A percentile compares a stretch with the other conserved stretches of the same genome.
Evolutionary conservation across 179 eudicot genomes (phyloP).

Genomic region (Beta corolliflora): DNA sequence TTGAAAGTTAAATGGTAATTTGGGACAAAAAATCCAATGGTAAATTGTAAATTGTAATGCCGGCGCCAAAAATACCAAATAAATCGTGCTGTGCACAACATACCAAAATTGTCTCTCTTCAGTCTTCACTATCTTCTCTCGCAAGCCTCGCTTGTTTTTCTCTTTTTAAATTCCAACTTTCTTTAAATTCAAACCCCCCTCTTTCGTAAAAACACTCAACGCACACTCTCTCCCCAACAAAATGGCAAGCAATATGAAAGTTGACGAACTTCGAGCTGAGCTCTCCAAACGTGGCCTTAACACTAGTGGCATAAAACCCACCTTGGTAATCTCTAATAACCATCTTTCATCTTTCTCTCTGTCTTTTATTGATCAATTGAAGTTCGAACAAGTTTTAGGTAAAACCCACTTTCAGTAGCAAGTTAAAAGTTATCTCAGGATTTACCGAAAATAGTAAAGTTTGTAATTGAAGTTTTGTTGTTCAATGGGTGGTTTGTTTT

Average conservation of each 20-base stretch:
- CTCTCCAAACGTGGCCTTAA: conserved; percentile 72
- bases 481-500: neutral
- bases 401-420: too few relatives aligned
- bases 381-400: too few relatives aligned
- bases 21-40: too few relatives aligned
- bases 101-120: neutral
- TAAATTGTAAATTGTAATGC: neutral
- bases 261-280: conserved; percentile 70
- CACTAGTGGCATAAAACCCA: conserved; percentile 72
- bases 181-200: neutral
- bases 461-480: too few relatives aligned
- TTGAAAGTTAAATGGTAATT: too few relatives aligned
- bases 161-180: neutral
- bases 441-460: too few relatives aligned
- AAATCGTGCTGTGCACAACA: conserved; percentile 18
- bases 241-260: conserved; percentile 60
- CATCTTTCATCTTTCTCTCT: neutral
- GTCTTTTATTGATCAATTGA: neutral
- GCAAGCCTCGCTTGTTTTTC: conserved; percentile 13
- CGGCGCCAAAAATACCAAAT: neutral
- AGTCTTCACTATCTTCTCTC: conserved; percentile 11
- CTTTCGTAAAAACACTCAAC: neutral
- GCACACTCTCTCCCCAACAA: neutral
- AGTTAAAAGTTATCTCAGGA: too few relatives aligned
- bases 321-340: conserved; percentile 41